Base-by-base conservation (phyloP, 306 rosid genomes). In the Medicago lupulina region DNA sequence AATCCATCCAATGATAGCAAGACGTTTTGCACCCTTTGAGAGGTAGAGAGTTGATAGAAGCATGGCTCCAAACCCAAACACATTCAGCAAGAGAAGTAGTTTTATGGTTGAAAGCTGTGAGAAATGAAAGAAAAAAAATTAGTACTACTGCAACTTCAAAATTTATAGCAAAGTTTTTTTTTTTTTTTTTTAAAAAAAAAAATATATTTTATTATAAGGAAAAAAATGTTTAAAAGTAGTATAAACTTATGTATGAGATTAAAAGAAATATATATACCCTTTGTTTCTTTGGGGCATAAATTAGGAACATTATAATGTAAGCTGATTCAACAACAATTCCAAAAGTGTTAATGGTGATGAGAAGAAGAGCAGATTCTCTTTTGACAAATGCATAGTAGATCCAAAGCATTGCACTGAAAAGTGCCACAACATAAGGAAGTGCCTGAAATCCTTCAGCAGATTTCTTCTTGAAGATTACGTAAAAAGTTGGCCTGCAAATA, bases 391-490 rank as follows among this genome's bases (percentile, higher is more conserved):
- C 99, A 4, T 96, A 96, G 89, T 92, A 96, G 53, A 96, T 87
- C 96, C 93, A 90, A 55, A 92, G 86, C 97, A 89, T 92, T 36
- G 86, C 93, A 74, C 99, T 96, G 54, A 96, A 82, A 1, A 96
- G 86, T 50, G 89, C 91, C n/a, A 96, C 88, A 72, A 89, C 93
- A 58, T 96, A 96, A 2, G 99, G 97, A 49, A 92, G 85, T 16
- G 93, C 80, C 34, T 92, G 99, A 63, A 82, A 96, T 19, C 96
- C 98, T 36, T 88, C 99, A 0, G 92, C 82, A 0, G 96, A 81
- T 85, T 96, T 96, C 76, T 81, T 92, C 88, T 89, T 90, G 86
- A 75, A 85, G n/a, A 96, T 79, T 73, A 76, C 87, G 81, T 89
- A 84, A 82, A 96, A 96, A 1, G 99, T 96, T 61, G 97, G 99